phyloP scores from a whole-genome alignment of 805 yeast genomes.

The Lipomyces spencermartinsiae region DNA sequence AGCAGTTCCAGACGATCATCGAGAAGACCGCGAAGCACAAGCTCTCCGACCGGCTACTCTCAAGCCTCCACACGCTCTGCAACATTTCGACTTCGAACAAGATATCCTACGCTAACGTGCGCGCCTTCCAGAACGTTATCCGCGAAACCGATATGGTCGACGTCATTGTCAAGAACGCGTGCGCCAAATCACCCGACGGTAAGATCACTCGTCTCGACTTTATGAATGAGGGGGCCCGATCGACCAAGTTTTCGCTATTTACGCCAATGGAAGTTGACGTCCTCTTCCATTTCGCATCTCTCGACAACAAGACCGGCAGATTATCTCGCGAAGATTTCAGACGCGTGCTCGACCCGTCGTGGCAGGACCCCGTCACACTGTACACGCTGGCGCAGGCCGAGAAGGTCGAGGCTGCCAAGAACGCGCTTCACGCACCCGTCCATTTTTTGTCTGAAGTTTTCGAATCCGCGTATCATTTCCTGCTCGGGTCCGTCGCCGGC shows the following conservation, averaged over 20 bases:
- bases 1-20: slow-evolving; percentile 50
- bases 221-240: slow-evolving; percentile 49
- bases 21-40: slow-evolving; percentile 50
- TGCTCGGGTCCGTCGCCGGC: slow-evolving; percentile 93
- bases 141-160: slow-evolving; percentile 52
- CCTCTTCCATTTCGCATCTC: slow-evolving; percentile 50
- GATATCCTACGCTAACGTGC: slow-evolving; percentile 52
- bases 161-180: slow-evolving; percentile 47
- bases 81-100: slow-evolving; percentile 44
- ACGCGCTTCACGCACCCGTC: slow-evolving; percentile 47
- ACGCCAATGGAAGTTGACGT: slow-evolving; percentile 54
- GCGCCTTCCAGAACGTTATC: slow-evolving; percentile 53
- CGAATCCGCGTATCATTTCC: slow-evolving; percentile 84
- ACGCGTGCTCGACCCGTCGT: slow-evolving; percentile 52
- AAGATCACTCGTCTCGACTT: slow-evolving; percentile 49
- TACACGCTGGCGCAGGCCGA: slow-evolving; percentile 40
- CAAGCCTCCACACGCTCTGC: slow-evolving; percentile 49
- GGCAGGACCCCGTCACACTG: slow-evolving; percentile 48
- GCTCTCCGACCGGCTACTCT: slow-evolving; percentile 50
- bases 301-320: slow-evolving; percentile 45
- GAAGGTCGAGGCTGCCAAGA: slow-evolving; percentile 51
- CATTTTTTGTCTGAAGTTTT: slow-evolving; percentile 66
- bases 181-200: slow-evolving; percentile 45
- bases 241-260: slow-evolving; percentile 50
- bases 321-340: slow-evolving; percentile 48